Percentiles rank a stretch among this genome's conserved stretches.
phyloP scores from a whole-genome alignment of 2,329 filamentous ascomycete genomes.

The Fusarium musae region DNA sequence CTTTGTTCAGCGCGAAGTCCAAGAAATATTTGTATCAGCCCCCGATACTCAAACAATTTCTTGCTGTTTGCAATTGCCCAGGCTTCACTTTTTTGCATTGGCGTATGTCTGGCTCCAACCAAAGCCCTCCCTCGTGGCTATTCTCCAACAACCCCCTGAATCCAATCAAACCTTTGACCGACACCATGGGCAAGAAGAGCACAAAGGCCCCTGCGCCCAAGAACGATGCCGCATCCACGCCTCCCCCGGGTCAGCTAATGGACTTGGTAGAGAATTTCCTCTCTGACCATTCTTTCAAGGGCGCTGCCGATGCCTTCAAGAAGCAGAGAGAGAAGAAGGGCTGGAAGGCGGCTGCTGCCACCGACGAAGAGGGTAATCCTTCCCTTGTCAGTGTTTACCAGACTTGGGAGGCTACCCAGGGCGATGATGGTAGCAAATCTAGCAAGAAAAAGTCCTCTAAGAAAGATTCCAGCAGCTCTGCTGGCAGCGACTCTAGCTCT shows the following conservation, averaged over 20 bases:
- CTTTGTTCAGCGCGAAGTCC: conserved; percentile 10
- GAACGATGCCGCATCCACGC: conserved; percentile 33
- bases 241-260: conserved; percentile 70
- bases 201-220: conserved; percentile 33
- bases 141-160: conserved; percentile 55
- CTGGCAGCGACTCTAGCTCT: conserved; percentile 44
- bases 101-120: conserved; percentile 50
- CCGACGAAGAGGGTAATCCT: conserved; percentile 39
- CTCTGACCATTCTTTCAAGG: conserved; percentile 70
- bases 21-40: conserved; percentile 26
- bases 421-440: conserved; percentile 29
- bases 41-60: conserved; percentile 4
- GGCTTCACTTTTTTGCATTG: conserved; percentile 1
- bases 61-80: conserved; percentile 5
- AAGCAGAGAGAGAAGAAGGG: conserved; percentile 69
- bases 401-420: conserved; percentile 57
- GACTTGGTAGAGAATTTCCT: conserved; percentile 75
- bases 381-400: conserved; percentile 63
- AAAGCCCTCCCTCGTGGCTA: conserved; percentile 55
- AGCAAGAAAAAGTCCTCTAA: conserved; percentile 39
- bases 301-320: conserved; percentile 70
- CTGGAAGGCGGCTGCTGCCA: conserved; percentile 50
- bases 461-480: conserved; percentile 22
- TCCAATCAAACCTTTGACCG: conserved; percentile 27
- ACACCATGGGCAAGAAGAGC: conserved; percentile 51